phyloP scores from a whole-genome alignment of 2,329 filamentous ascomycete species.

The Colletotrichum godetiae region DNA sequence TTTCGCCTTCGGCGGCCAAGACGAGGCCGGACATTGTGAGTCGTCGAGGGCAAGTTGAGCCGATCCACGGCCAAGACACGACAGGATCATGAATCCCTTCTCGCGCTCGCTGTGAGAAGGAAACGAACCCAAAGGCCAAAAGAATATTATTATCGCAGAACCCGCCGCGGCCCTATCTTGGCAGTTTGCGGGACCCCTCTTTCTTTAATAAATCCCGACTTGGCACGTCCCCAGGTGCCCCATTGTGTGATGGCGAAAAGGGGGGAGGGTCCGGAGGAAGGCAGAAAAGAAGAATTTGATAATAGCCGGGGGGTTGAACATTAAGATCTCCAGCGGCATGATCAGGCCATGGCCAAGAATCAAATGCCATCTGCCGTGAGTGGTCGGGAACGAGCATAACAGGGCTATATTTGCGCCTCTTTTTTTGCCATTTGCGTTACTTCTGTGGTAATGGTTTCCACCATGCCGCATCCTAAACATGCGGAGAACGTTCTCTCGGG shows the following conservation, averaged over 20 bases:
- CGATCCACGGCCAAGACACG: slow-evolving; percentile 30
- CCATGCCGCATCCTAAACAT: neutral
- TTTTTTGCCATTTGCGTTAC: neutral
- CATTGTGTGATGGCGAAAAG: neutral
- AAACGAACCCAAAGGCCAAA: neutral
- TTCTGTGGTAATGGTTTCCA: neutral
- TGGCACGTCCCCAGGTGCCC: neutral
- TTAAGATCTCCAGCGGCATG: slow-evolving; percentile 11
- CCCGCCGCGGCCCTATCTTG: neutral
- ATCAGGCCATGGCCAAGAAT: neutral
- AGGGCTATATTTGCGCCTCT: neutral
- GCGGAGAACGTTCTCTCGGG: neutral
- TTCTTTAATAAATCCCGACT: slow-evolving; percentile 23
- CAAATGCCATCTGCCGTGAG: neutral
- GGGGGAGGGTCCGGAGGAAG: neutral
- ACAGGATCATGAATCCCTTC: slow-evolving; percentile 21
- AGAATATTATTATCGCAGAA: neutral
- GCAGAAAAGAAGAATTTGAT: neutral
- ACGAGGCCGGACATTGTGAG: slow-evolving; percentile 16
- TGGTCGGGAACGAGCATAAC: neutral
- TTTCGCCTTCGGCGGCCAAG: slow-evolving; percentile 1
- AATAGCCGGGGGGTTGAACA: slow-evolving; percentile 1
- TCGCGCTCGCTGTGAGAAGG: neutral
- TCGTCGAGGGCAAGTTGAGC: slow-evolving; percentile 14
- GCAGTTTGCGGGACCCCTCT: slow-evolving; percentile 14